Percentiles rank a stretch among this genome's conserved stretches.
These are phyloP conservation scores for Metarhizium anisopliae DNA, from an alignment of 2,329 filamentous ascomycete genomes.

Conservation along the genomic window DNA sequence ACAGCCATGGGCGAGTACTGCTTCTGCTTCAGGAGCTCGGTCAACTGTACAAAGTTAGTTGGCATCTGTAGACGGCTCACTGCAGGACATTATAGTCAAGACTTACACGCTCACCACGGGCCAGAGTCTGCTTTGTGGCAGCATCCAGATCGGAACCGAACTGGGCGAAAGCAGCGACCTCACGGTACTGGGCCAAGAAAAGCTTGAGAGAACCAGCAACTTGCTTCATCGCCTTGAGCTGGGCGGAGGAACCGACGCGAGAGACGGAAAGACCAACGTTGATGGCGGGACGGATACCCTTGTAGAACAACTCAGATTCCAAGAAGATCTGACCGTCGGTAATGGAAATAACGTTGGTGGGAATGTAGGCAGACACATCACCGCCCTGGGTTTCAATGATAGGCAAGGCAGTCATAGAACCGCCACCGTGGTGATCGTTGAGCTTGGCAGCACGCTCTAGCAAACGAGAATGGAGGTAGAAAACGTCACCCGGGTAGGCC, in stretches of 20 bases:
- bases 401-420: slow-evolving; percentile 93
- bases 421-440: slow-evolving; percentile 89
- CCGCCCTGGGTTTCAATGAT: slow-evolving; percentile 99
- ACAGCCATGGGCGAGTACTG: slow-evolving; percentile 98
- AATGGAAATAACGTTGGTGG: slow-evolving; percentile 99
- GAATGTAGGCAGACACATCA: slow-evolving; percentile 99
- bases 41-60: slow-evolving; percentile 44
- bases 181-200: slow-evolving; percentile 99
- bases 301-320: slow-evolving; percentile 99
- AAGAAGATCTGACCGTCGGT: slow-evolving; percentile 99
- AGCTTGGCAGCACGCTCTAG: slow-evolving; percentile 99
- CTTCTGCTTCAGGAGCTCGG: slow-evolving; percentile 99
- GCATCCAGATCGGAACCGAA: slow-evolving; percentile 99
- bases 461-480: slow-evolving; percentile 99
- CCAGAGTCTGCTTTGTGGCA: slow-evolving; percentile 96
- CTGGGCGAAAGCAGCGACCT: slow-evolving; percentile 98
- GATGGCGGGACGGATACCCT: slow-evolving; percentile 99
- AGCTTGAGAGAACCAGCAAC: slow-evolving; percentile 99
- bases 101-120: slow-evolving; percentile 93
- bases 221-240: slow-evolving; percentile 99
- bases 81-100: not conserved
- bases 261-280: slow-evolving; percentile 99
- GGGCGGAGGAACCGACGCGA: slow-evolving; percentile 98
- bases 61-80: slow-evolving; percentile 9
- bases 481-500: slow-evolving; percentile 98